These are phyloP conservation scores for Zelonia costaricensis DNA, from an alignment of 208 protist species.

Conservation along the genomic window DNA sequence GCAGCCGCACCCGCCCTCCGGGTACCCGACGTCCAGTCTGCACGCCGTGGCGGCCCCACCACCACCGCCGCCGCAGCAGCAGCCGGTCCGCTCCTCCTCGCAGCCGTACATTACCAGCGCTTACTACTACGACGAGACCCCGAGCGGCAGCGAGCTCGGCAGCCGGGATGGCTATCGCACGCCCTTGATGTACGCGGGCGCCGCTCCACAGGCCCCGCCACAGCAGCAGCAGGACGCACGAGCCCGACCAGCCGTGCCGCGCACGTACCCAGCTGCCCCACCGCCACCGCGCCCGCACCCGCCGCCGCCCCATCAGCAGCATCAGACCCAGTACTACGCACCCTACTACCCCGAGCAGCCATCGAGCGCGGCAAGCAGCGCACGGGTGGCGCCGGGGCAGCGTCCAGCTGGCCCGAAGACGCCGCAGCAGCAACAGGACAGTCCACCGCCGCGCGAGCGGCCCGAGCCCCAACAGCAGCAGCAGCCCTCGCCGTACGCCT, in stretches of 20 bases:
- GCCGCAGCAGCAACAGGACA: neutral
- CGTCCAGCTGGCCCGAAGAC: neutral
- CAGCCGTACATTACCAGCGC: conserved; percentile 16
- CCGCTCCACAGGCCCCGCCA: neutral
- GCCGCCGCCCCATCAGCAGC: too few species aligned
- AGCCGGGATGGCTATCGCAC: neutral
- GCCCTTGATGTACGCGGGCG: neutral
- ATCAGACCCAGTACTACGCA: too few species aligned
- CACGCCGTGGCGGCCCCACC: neutral
- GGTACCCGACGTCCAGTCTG: neutral
- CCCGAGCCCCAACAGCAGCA: too few species aligned
- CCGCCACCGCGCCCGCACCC: too few species aligned
- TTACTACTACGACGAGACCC: neutral
- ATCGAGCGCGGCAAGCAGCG: neutral
- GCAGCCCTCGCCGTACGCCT: conserved; percentile 2
- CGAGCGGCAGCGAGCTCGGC: conserved; percentile 1
- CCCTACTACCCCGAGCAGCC: too few species aligned
- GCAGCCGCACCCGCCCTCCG: neutral
- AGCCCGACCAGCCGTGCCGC: too few species aligned
- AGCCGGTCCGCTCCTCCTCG: conserved; percentile 7
- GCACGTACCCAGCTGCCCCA: too few species aligned
- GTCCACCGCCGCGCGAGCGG: neutral
- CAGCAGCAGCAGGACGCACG: conserved; percentile 11
- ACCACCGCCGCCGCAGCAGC: neutral
- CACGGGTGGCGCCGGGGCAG: neutral